phyloP scores from a whole-genome alignment of 495 filamentous ascomycete genomes.

The Antarctomyces pellizariae region DNA sequence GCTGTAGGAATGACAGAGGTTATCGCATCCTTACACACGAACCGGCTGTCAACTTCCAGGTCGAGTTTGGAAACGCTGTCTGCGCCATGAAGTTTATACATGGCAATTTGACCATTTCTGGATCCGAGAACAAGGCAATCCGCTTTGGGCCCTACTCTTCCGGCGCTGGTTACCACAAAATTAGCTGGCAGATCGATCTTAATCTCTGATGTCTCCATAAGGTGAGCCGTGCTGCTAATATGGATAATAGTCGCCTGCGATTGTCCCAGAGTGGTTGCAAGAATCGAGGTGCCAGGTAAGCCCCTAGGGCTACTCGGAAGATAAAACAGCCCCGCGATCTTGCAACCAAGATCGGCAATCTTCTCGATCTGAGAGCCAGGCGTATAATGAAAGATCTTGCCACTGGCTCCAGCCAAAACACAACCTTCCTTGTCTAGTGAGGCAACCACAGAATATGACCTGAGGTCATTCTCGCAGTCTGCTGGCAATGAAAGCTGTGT shows the following conservation, averaged over 20 bases:
- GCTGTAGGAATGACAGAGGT: conserved; percentile 31
- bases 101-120: conserved; percentile 31
- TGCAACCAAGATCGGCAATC: conserved; percentile 18
- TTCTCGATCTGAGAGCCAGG: conserved; percentile 11
- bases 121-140: conserved; percentile 39
- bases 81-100: conserved; percentile 19
- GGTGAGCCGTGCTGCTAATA: conserved; percentile 3
- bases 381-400: conserved; percentile 25
- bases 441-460: conserved; percentile 20
- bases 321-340: conserved; percentile 20
- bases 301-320: too few relatives aligned
- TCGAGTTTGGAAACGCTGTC: too few relatives aligned
- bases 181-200: conserved; percentile 7
- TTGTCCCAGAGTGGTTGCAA: conserved; percentile 9
- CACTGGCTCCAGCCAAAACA: conserved; percentile 28
- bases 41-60: too few relatives aligned
- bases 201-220: conserved; percentile 5
- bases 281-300: too few relatives aligned
- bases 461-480: conserved; percentile 13
- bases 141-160: conserved; percentile 2
- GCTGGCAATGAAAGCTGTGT: conserved; percentile 17
- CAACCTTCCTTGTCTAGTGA: conserved; percentile 14
- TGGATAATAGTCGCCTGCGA: conserved; percentile 7
- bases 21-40: conserved; percentile 31
- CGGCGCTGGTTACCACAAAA: conserved; percentile 10